A percentile compares a stretch with the other conserved stretches of the same genome.
Evolutionary conservation across 371 early-diverging fungal species (phyloP).

Genomic region (Zancudomyces culisetae): DNA sequence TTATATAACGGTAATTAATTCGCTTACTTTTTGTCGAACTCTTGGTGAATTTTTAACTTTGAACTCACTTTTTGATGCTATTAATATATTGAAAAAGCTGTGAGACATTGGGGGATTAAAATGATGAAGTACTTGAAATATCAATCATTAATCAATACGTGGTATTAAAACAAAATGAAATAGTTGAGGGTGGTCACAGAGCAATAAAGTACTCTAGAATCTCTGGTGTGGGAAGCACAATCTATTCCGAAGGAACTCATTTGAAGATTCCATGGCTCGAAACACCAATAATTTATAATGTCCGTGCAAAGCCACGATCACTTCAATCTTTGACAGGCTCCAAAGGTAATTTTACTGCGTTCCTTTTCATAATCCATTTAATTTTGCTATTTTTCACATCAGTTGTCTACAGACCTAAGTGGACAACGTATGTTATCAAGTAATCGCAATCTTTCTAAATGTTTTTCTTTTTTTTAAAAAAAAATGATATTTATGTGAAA

Average conservation of each 20-base stretch:
- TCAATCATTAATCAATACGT: too few relatives aligned
- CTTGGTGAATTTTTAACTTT: too few relatives aligned
- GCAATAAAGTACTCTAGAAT: conserved; percentile 53
- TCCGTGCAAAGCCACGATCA: conserved; percentile 93
- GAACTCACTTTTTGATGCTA: too few relatives aligned
- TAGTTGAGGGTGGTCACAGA: conserved; percentile 57
- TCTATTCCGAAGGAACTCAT: conserved; percentile 53
- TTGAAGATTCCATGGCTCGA: conserved; percentile 88
- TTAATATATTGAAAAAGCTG: too few relatives aligned
- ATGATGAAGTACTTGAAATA: too few relatives aligned
- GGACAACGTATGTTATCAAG: too few relatives aligned
- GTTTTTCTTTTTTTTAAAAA: background rate
- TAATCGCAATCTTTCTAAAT: background rate
- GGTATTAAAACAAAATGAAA: too few relatives aligned
- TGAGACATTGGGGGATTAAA: too few relatives aligned
- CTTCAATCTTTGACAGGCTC: conserved; percentile 94
- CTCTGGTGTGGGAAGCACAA: conserved; percentile 30
- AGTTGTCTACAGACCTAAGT: too few relatives aligned
- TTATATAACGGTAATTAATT: conserved; percentile 35
- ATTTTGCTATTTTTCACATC: too few relatives aligned
- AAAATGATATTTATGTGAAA: background rate
- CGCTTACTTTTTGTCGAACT: too few relatives aligned
- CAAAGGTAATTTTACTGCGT: conserved; percentile 42
- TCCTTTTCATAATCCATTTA: too few relatives aligned
- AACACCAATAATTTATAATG: conserved; percentile 86